Base-by-base conservation (phyloP, 2,329 filamentous ascomycete species). In the Neoascochyta sp. region DNA sequence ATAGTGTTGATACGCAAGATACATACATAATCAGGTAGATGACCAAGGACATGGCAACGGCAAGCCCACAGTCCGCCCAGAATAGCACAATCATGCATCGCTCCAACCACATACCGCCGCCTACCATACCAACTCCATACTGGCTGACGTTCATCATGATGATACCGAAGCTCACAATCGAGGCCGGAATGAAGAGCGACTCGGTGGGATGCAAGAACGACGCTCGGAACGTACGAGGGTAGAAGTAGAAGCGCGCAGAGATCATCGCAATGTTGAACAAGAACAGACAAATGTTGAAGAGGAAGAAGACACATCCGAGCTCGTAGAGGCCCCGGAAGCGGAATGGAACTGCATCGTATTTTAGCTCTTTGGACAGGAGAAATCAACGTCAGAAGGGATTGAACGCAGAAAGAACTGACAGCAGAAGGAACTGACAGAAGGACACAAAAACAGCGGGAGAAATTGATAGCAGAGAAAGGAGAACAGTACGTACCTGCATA, bases 131-230 rank as follows among this genome's bases (percentile, higher is more conserved):
- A 2, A 67, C 52, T 2, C 84, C 86, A 54, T 88, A 92, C 54
- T 92, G 79, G 22, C 80, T 83, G 16, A 84, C 76, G 43, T 87
- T 90, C 50, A 86, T 61, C 28, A 71, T 43, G 22, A 72, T 70
- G 0, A 68, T 71, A 7, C 81, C 85, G 39, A 83, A 73, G 10
- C 82, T 86, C 34, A 83, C 78, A 7, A 72, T 65, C 4, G 70
- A 77, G 1, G 85, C 76, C 0, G 84, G 83, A 10, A 86, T 78
- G 54, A 90, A 92, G 0, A 90, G 69, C 7, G 78, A 83, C 54
- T 93, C 86, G 0, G 82, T 80, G 9, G 85, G 84, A 62, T 90
- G 85, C 5, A 78, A 68, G 37, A 92, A 82, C 0, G 83, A 86
- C 9, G 76, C 70, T 35, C 71, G 73, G 53, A 90, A 86, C 7